phyloP scores from a whole-genome alignment of 345 rosid species.

The Ceriops zippeliana region DNA sequence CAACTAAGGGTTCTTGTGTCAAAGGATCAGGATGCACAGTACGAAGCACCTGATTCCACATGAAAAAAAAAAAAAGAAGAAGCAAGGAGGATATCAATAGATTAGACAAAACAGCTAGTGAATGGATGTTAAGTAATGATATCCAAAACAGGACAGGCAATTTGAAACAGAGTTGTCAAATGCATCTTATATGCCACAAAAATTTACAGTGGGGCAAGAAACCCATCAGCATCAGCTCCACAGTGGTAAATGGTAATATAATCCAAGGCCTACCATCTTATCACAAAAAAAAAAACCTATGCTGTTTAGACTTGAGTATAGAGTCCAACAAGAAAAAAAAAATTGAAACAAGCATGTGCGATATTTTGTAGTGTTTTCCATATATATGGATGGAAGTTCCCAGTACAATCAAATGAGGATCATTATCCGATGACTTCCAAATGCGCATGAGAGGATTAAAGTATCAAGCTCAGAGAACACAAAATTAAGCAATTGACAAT shows the following conservation, averaged over 20 bases:
- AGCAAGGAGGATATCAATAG: not conserved
- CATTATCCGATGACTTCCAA: not conserved
- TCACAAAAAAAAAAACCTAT: too few relatives aligned
- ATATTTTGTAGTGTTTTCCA: too few relatives aligned
- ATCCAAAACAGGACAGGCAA: not conserved
- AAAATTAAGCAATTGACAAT: not conserved
- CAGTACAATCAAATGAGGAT: not conserved
- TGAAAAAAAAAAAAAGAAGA: slow-evolving; percentile 8
- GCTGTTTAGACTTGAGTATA: too few relatives aligned
- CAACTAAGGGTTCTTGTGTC: slow-evolving; percentile 68
- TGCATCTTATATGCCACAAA: too few relatives aligned
- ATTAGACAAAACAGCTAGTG: not conserved
- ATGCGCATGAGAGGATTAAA: not conserved
- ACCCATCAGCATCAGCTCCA: too few relatives aligned
- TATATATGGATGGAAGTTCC: not conserved
- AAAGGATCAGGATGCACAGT: slow-evolving; percentile 56
- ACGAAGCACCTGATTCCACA: slow-evolving; percentile 48
- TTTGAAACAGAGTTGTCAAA: too few relatives aligned
- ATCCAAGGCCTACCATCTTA: too few relatives aligned
- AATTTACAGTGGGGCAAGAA: too few relatives aligned
- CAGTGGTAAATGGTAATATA: too few relatives aligned
- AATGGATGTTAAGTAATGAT: not conserved
- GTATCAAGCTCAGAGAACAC: not conserved
- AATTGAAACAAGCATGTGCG: too few relatives aligned
- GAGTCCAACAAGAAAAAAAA: too few relatives aligned